Evolutionary conservation across 352 stramenopile species (phyloP).

Genomic region (Pythium brachiatum): DNA sequence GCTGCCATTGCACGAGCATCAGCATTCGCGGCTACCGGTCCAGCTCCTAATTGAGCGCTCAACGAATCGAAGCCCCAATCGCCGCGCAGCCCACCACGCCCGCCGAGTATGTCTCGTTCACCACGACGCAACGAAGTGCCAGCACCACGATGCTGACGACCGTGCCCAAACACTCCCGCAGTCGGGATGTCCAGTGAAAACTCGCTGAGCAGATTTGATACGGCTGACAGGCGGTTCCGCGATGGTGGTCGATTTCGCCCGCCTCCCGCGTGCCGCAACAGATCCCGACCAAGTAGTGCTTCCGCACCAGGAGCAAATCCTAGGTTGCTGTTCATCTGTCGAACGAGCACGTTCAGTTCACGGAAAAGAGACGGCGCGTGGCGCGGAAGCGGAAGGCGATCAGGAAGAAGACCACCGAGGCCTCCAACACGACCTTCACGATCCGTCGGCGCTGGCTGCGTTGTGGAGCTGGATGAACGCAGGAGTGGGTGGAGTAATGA

Average conservation of each 20-base stretch:
- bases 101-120: slow-evolving; percentile 51
- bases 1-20: slow-evolving; percentile 71
- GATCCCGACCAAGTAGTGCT: slow-evolving; percentile 35
- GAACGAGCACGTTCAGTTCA: slow-evolving; percentile 70
- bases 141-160: slow-evolving; percentile 26
- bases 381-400: slow-evolving; percentile 50
- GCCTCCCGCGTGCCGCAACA: slow-evolving; percentile 39
- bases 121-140: slow-evolving; percentile 31
- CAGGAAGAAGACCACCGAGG: slow-evolving; percentile 20
- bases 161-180: slow-evolving; percentile 30
- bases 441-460: slow-evolving; percentile 9
- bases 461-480: slow-evolving; percentile 3
- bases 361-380: slow-evolving; percentile 66
- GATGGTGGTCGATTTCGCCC: slow-evolving; percentile 52
- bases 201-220: slow-evolving; percentile 78
- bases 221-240: slow-evolving; percentile 59
- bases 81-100: slow-evolving; percentile 33
- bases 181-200: slow-evolving; percentile 78
- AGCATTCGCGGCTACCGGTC: slow-evolving; percentile 1
- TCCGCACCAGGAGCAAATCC: slow-evolving; percentile 32
- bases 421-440: slow-evolving; percentile 8
- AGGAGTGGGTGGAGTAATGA: slow-evolving; percentile 21
- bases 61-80: slow-evolving; percentile 11
- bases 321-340: slow-evolving; percentile 74
- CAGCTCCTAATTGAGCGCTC: not conserved